Base-by-base conservation (phyloP, 352 stramenopile genomes). In the Pythium pyrilobum region DNA sequence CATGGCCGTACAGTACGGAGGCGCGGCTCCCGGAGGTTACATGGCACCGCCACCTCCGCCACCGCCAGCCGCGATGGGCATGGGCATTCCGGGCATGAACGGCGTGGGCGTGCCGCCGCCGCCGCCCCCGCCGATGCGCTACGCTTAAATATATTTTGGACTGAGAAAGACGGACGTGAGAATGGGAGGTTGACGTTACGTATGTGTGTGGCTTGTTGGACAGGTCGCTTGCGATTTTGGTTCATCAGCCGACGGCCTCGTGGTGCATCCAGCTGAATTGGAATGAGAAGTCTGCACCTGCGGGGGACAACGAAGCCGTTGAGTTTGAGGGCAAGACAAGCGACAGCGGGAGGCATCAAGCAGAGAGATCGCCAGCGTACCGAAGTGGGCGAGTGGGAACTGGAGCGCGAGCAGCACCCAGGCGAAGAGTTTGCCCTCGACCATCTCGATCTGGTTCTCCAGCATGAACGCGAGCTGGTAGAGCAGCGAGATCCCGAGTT, bases 401-500 rank as follows among this genome's bases (percentile, higher is more conserved):
- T 67, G 60, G 4, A 75, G 24, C 9, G 56, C 53, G 41, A 76
- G 56, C 0, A 60, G 48, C 5, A 69, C 40, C 70, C 66, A 76
- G 0, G 52, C 18, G 10, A 75, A 23, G 21, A 75, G 50, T 15
- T 71, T 72, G 38, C 53, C 59, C 32, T 71, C 57, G 23, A 73
- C 59, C 10, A 68, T 37, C 24, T 65, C 52, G 0, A 42, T 52
- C 29, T 79, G 67, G 5, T 51, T 72, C 38, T 74, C 67, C 13
- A 79, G 40, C 11, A 74, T 64, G 23, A 79, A 77, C 31, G 64
- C 67, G 15, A 80, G 25, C 11, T 69, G 67, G n/a, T 74, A 56
- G 7, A 71, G 3, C 2, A 52, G 50, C n/a, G 66, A 66, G 8
- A 46, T 13, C 11, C 38, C 39, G n/a, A 56, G 20, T 1, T 27